Evolutionary conservation across 768 basidiomycete species (phyloP).

Genomic region (Filobasidium wieringae): DNA sequence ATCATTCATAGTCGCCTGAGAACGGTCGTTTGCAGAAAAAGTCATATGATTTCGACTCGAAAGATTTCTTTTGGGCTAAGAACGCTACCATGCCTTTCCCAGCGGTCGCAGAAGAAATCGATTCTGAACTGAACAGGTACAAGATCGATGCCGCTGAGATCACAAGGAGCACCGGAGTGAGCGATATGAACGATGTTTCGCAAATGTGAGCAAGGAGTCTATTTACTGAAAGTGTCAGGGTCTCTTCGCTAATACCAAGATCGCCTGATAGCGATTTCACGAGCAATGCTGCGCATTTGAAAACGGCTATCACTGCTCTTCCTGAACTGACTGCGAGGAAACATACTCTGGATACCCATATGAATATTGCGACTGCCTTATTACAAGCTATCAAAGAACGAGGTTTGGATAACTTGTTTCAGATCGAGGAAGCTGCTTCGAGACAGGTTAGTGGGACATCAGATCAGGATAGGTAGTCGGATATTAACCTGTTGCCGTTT

Average conservation of each 20-base stretch:
- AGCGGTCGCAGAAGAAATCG: conserved; percentile 95
- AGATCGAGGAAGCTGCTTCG: conserved; percentile 77
- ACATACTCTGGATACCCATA: conserved; percentile 91
- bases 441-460: conserved; percentile 54
- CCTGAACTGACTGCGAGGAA: conserved; percentile 95
- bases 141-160: conserved; percentile 96
- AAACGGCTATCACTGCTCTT: conserved; percentile 91
- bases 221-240: no score
- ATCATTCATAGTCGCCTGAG: conserved; percentile 22
- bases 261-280: conserved; percentile 65
- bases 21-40: conserved; percentile 50
- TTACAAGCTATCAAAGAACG: conserved; percentile 90
- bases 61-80: conserved; percentile 98
- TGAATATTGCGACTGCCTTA: conserved; percentile 95
- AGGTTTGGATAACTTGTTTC: conserved; percentile 92
- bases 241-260: conserved; percentile 3
- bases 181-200: conserved; percentile 85
- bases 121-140: conserved; percentile 55
- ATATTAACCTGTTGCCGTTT: background rate
- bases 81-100: conserved; percentile 95
- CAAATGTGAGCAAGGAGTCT: conserved; percentile 59
- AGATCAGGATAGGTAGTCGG: background rate
- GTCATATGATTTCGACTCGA: conserved; percentile 90
- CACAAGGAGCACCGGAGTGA: conserved; percentile 88
- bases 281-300: conserved; percentile 83